Base-by-base conservation (phyloP, 2,329 filamentous ascomycete species). In the Didymella segeticola region DNA sequence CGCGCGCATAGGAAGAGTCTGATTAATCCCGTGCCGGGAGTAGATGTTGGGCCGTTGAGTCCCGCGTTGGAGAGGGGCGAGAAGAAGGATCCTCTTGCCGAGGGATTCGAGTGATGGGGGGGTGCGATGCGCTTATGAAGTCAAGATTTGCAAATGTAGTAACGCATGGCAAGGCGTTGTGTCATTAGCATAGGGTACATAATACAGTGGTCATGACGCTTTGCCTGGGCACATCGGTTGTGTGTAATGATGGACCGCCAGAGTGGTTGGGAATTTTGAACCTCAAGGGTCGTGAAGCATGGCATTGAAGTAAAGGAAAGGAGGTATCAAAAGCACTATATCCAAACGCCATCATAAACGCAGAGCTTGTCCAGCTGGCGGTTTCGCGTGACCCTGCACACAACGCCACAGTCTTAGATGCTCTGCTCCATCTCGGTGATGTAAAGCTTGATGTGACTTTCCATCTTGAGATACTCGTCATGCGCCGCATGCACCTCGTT, bases 361-460 rank as follows among this genome's bases (percentile, higher is more conserved):
- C n/a, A n/a, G n/a, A n/a, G n/a, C n/a, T n/a, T 19, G 19, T 42
- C 48, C 54, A 43, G 14, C 41, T 33, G 4, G 38, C 33, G 19
- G 33, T 43, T 43, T 4, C 42, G 42, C 37, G 43, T 19, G 17
- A 33, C 51, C n/a, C 23, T 46, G 22, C 50, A 22, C 20, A 50
- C 33, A 47, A 30, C 41, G 10, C 25, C 12, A 17, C 41, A 47
- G 25, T 53, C 43, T 46, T 54, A 71, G 15, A 73, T 73, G 45
- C 88, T 89, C 77, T 97, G 93, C 77, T 98, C 95, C 93, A 99
- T 97, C 82, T 99, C 95, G 4, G 90, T 96, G 70, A 99, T 96
- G 80, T 99, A 99, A 58, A 98, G 82, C 77, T 93, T 93, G 75
- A 99, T 96, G 72, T 99, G 95, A 30, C 91, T 89, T 75, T 98